Percentiles rank a stretch among this genome's conserved stretches.
phyloP scores from a whole-genome alignment of 2,329 filamentous ascomycete genomes.

The Colletotrichum phormii region DNA sequence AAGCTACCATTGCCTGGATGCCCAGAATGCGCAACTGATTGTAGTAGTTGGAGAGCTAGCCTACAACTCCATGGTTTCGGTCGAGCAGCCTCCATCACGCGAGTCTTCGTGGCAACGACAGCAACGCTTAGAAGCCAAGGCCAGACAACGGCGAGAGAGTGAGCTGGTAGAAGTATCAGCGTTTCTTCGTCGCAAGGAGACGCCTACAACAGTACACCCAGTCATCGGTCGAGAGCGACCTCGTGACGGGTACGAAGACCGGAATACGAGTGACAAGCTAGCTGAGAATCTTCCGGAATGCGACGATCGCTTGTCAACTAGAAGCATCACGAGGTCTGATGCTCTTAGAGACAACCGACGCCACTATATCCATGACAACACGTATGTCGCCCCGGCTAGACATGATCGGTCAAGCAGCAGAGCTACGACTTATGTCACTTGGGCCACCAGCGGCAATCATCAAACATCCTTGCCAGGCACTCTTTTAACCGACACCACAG shows the following conservation, averaged over 20 bases:
- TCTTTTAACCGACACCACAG: background rate
- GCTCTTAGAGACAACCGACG: background rate
- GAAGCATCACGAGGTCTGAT: background rate
- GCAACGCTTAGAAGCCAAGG: constrained; percentile 37
- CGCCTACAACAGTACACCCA: background rate
- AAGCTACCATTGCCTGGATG: constrained; percentile 15
- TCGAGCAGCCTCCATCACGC: constrained; percentile 13
- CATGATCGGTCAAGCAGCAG: constrained; percentile 9
- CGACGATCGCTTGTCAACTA: background rate
- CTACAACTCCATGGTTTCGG: constrained; percentile 35
- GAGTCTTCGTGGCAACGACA: constrained; percentile 19
- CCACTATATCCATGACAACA: background rate
- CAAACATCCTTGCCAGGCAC: background rate
- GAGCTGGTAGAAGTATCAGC: constrained; percentile 50
- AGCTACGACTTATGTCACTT: constrained; percentile 38
- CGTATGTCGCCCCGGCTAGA: background rate
- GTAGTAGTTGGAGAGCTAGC: constrained; percentile 20
- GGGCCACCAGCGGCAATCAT: constrained; percentile 38
- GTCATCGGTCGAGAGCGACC: too few species aligned
- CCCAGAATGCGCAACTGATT: background rate
- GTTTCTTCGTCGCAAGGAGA: constrained; percentile 45
- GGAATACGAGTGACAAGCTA: background rate
- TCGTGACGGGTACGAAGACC: too few species aligned
- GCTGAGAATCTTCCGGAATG: background rate
- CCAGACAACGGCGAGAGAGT: constrained; percentile 44